Evolutionary conservation across 2,329 filamentous ascomycete species (phyloP), one percentile per base, ranked within the genome.

Genomic region (Ceratocystis eucalypticola): DNA sequence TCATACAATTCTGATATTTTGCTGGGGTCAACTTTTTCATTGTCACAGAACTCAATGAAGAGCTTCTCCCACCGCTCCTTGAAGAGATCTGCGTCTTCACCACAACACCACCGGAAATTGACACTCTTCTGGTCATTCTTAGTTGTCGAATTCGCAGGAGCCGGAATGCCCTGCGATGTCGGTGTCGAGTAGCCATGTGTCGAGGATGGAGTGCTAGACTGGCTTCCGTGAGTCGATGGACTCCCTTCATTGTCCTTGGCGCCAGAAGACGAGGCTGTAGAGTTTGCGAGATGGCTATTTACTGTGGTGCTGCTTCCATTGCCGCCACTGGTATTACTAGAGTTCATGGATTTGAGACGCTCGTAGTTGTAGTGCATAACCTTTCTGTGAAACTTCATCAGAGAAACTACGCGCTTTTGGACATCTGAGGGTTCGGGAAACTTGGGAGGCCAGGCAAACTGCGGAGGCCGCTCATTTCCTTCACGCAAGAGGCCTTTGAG

Each of bases 1-100:
- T 99, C 94, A 75, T 99, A 99, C 2, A 99, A 82, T 77, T 99
- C 94, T 4, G 91, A 96, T 69, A 99, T 93, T 78, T 99, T 99
- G 80, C 92, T 96, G 20, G 95, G 95, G 75, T 99, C 94, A 20
- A 97, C 91, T 78, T 99, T 99, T 72, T 99, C 94, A 1, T 89
- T 88, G 74, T 99, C 95, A 70, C 89, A 94, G 72, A 99, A 99
- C 74, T 99, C 94, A 61, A 87, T 85, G 76, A 99, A 99, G 1
- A 99, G 82, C 78, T 99, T 99, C 77, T 97, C 94, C 94, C 94
- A 99, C 37, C 94, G 85, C 75, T 99, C 94, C 70, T 88, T 89
- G 80, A 99, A 99, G 1, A 99, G 80, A 70, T 95, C 90, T 0
- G 93, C 86, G 72, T 97, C 94, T 77, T 99, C 94, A 37, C 92